Evolutionary conservation across 2,329 filamentous ascomycete genomes (phyloP).

Genomic region (Trichoderma brevicompactum): DNA sequence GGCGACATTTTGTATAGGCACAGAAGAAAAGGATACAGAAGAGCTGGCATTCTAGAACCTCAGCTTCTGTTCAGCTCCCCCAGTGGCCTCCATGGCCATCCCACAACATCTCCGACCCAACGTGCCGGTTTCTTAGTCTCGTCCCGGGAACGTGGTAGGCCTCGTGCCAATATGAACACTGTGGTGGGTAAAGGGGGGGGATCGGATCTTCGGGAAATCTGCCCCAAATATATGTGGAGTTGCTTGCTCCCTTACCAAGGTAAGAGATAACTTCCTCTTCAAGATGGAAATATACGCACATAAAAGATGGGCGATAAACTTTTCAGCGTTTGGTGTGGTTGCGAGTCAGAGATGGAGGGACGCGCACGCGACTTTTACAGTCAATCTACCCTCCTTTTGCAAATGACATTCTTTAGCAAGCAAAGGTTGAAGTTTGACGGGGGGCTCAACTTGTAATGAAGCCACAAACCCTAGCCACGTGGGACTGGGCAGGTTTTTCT

Average conservation of each 20-base stretch:
- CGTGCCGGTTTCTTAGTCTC: not conserved
- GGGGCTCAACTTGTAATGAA: not conserved
- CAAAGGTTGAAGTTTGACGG: not conserved
- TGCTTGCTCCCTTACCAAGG: not conserved
- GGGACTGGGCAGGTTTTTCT: not conserved
- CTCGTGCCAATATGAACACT: not conserved
- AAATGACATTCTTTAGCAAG: not conserved
- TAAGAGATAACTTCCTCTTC: not conserved
- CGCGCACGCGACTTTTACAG: not conserved
- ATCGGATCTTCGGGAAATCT: conserved; percentile 18
- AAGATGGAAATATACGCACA: not conserved
- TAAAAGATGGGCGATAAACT: not conserved
- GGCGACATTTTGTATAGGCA: too few relatives aligned
- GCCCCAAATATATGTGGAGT: not conserved
- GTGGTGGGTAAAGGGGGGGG: not conserved
- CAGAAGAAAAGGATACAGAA: too few relatives aligned
- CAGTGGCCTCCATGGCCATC: too few relatives aligned
- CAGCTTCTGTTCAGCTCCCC: not conserved
- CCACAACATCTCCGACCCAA: not conserved
- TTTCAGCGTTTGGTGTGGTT: not conserved
- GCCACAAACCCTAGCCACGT: conserved; percentile 8
- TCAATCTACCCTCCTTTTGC: not conserved
- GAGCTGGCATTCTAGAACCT: too few relatives aligned
- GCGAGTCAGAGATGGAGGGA: conserved; percentile 2
- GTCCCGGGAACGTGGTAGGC: not conserved